Conservation (phyloP, 352 stramenopile genomes). For the Pythium aristosporum region DNA sequence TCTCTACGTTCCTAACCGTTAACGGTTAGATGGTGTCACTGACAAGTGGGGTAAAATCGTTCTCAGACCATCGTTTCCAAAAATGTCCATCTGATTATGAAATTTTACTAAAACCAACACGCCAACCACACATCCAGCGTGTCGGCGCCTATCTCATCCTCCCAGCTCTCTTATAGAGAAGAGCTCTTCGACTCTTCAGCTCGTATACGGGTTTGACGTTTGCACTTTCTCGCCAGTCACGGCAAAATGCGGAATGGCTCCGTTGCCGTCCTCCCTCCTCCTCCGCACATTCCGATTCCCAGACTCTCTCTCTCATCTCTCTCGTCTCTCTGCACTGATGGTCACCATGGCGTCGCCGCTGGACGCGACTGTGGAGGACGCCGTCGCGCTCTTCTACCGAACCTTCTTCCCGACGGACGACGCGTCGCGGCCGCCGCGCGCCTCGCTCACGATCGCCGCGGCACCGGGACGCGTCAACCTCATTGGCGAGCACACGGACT, state of each 20-base stretch:
- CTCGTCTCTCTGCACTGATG: slow-evolving; percentile 1
- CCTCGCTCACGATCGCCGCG: slow-evolving; percentile 51
- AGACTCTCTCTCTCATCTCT: not conserved
- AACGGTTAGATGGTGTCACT: too few relatives aligned
- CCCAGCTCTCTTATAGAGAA: slow-evolving; percentile 16
- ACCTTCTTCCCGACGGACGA: slow-evolving; percentile 39
- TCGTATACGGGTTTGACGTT: slow-evolving; percentile 26
- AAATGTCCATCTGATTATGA: too few relatives aligned
- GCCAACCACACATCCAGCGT: too few relatives aligned
- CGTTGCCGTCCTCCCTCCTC: not conserved
- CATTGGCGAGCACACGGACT: slow-evolving; percentile 96
- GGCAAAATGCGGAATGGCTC: not conserved
- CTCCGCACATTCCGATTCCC: not conserved
- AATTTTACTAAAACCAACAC: too few relatives aligned
- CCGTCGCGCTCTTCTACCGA: slow-evolving; percentile 59
- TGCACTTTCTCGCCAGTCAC: not conserved
- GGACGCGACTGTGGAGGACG: slow-evolving; percentile 44
- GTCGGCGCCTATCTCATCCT: not conserved
- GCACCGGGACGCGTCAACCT: slow-evolving; percentile 95
- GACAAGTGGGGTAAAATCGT: too few relatives aligned
- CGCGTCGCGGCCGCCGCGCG: slow-evolving; percentile 30
- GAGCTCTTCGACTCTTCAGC: not conserved
- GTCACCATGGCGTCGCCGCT: slow-evolving; percentile 22
- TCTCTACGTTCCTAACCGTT: too few relatives aligned
- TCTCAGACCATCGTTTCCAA: too few relatives aligned